Base-by-base conservation (phyloP, 225 moss, liverwort and hornwort genomes). In the Asterella californica region DNA sequence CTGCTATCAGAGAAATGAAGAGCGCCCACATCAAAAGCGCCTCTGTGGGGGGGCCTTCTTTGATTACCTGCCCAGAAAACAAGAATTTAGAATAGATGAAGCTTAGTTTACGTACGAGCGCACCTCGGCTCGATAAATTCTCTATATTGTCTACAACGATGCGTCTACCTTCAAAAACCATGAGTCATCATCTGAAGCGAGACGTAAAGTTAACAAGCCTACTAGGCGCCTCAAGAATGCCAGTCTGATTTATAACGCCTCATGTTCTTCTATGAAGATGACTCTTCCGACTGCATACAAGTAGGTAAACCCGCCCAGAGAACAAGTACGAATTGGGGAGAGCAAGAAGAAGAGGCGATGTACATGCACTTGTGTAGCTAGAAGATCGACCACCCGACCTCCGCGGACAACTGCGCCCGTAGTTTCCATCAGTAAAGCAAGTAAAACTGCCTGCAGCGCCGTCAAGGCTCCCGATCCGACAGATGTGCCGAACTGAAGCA, bases 11-110 rank as follows among this genome's bases (percentile, higher is more conserved):
- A 27, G 81, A 76, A 66, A 81, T 85, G 64, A 85, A 81, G 78
- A 85, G 84, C 8, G 73, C 84, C 81, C 84, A 85, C 84, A 85
- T 85, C 32, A 81, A 53, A 71, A 85, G 78, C 5, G 81, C 34
- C 36, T 33, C 70, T 69, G 79, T 76, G 9, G 81, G 78, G 72
- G 81, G 84, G 30, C 62, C 74, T 70, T 84, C 76, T 54, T 80
- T 79, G 27, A 84, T 36, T 0, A 84, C 80, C 76, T 80, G 75
- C 25, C 38, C 30, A 76, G 70, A 47, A 69, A 54, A 48, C 45
- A 50, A 50, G 12, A 37, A 53, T 52, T 52, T 6, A 52, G 52
- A 52, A 1, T 52, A 12, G 52, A 52, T 12, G 14, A 52, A 52
- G 17, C 52, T 10, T 17, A 6, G 12, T 17, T 14, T 52, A n/a